phyloP scores from a whole-genome alignment of 2,329 filamentous ascomycete genomes.

The Mariannaea elegans region DNA sequence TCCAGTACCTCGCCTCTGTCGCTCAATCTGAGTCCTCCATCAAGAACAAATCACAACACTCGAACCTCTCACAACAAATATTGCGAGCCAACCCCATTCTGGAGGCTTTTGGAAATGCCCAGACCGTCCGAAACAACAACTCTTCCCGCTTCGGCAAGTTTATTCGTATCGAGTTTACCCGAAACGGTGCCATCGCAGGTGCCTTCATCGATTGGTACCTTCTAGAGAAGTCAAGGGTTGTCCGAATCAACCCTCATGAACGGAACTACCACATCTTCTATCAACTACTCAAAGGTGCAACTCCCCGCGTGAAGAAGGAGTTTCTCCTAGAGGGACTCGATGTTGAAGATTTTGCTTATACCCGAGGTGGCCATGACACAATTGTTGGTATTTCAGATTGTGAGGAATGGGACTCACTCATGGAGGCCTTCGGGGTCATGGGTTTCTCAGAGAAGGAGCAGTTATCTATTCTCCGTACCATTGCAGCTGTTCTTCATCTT shows the following conservation, averaged over 20 bases:
- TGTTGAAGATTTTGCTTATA: constrained; percentile 91
- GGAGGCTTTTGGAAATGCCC: constrained; percentile 97
- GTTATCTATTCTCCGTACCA: constrained; percentile 80
- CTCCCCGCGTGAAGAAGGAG: constrained; percentile 74
- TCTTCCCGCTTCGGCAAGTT: constrained; percentile 99
- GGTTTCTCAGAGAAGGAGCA: constrained; percentile 90
- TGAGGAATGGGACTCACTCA: constrained; percentile 87
- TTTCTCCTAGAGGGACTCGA: constrained; percentile 79
- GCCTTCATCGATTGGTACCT: constrained; percentile 99
- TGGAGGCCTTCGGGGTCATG: constrained; percentile 96
- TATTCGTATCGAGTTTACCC: constrained; percentile 94
- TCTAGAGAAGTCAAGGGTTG: constrained; percentile 96
- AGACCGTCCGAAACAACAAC: constrained; percentile 98
- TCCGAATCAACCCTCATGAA: constrained; percentile 85
- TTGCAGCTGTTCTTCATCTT: constrained; percentile 91
- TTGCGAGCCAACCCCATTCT: constrained; percentile 95
- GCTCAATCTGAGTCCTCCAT: constrained; percentile 81
- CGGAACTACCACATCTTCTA: constrained; percentile 99
- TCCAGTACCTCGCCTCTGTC: constrained; percentile 96
- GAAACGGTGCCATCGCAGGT: constrained; percentile 88
- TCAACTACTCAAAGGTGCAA: constrained; percentile 88
- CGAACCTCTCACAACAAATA: constrained; percentile 95
- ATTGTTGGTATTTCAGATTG: constrained; percentile 90
- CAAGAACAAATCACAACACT: constrained; percentile 70
- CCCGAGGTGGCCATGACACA: constrained; percentile 86